Base-by-base conservation (phyloP, 257 asterid species). In the Scutellaria minor region DNA sequence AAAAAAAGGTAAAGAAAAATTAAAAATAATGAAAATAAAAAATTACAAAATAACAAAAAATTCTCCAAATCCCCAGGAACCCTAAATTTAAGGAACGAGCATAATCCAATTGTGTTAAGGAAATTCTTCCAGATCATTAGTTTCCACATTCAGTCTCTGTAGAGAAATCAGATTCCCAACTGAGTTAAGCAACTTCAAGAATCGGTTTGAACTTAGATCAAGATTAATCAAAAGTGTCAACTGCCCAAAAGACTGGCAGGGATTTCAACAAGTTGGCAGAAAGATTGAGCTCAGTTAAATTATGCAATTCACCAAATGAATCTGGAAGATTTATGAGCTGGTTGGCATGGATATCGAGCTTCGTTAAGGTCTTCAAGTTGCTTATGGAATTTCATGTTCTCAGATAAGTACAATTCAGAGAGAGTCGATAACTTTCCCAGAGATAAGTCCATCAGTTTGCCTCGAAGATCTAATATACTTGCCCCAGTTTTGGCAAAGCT, bases 321-420 rank as follows among this genome's bases (percentile, higher is more conserved):
- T 67, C 77, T 14, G 97, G 98, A 54, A 93, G 97, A 80, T 93
- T 93, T 64, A 93, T 83, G 48, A 93, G 82, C 67, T 93, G 97
- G 85, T 93, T 93, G 48, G 86, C 81, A 70, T 68, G 89, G 75
- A 85, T 46, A 66, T 90, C 89, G 6, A 90, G 85, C 85, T 84
- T 87, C 51, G 41, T 81, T 69, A 90, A 84, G 65, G 81, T 70
- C 64, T 74, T 79, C 58, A 93, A 90, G 69, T 53, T 73, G 48
- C 84, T 72, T 9, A 88, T 83, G 66, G 93, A 77, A 9, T 79
- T 70, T 4, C 64, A 77, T 78, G 84, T 93, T 93, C 56, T 87
- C 81, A 0, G 98, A 84, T 66, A 93, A 13, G 57, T 88, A 73
- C 65, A 93, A 71, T 64, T 85, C 90, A 1, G 84, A 59, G 14